Conservation (phyloP, 2,329 filamentous ascomycete species). For the Diaporthe citri region DNA sequence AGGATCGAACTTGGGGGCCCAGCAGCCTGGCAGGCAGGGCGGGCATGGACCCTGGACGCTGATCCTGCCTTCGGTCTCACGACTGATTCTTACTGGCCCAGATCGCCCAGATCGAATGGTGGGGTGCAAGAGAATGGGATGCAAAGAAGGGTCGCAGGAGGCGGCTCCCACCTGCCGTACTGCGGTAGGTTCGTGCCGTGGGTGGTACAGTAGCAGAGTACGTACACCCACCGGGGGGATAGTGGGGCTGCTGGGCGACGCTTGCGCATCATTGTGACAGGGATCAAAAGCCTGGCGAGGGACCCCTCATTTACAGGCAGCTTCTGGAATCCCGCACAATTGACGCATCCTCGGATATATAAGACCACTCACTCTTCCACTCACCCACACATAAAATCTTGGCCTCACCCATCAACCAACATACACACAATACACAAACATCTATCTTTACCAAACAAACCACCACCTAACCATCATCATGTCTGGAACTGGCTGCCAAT, state of each 20-base stretch:
- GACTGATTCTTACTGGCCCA: neutral
- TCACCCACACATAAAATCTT: no score
- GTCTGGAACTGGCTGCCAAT: constrained; percentile 38
- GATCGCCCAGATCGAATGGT: neutral
- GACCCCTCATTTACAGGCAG: constrained; percentile 4
- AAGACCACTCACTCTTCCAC: constrained; percentile 10
- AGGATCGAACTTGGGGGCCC: neutral
- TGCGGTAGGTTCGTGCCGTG: no score
- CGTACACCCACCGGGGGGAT: neutral
- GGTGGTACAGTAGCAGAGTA: neutral
- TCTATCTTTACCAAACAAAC: neutral
- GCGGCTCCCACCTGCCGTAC: neutral
- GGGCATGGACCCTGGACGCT: constrained; percentile 11
- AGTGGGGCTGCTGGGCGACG: constrained; percentile 22
- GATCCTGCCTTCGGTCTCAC: neutral
- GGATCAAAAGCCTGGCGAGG: neutral
- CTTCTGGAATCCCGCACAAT: constrained; percentile 23
- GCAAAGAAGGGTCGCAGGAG: neutral
- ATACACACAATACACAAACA: constrained; percentile 5
- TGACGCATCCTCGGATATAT: constrained; percentile 27
- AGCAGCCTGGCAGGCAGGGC: constrained; percentile 19
- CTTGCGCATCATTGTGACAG: constrained; percentile 18
- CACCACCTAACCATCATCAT: constrained; percentile 31
- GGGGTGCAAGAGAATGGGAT: neutral
- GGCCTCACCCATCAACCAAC: neutral